Base-by-base conservation (phyloP, 805 yeast species). In the Sungouiella thailandica region DNA sequence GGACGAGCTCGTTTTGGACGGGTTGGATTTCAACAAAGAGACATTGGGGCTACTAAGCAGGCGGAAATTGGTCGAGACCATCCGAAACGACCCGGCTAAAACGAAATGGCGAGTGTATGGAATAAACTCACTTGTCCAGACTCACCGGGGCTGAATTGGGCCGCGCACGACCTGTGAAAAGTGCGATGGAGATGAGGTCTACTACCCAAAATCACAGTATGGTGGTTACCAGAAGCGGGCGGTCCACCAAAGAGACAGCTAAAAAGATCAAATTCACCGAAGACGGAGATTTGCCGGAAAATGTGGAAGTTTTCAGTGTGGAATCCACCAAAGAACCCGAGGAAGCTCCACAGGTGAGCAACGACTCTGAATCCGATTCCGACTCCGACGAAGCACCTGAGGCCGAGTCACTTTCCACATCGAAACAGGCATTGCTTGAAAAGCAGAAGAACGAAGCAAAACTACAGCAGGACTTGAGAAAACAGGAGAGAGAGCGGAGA, bases 301-400 rank as follows among this genome's bases (percentile, higher is more conserved):
- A 43, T 8, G 35, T 28, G 3, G 49, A 41, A 22, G 27, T 37
- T 5, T 27, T 35, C 7, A 19, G 17, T 4, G 28, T 29, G 44
- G 46, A 39, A 15, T 18, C 42, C 3, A 32, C 44, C 9, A 30
- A 20, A 9, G 46, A 38, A 23, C 40, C 55, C 7, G 55, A 52
- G 5, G 52, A 44, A 24, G 47, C 44, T 15, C 39, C 18, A 16
- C 12, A 14, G 24, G 32, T 18, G 20, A 43, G 33, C 2, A 48
- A 36, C 13, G 45, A 40, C 14, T 29, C 36, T 3, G 58, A 44
- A 9, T 38, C 39, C 13, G 61, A 41, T 14, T 39, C 47, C 7
- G 62, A 47, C 8, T 44, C 48, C 2, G 44, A 65, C 41, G 68
- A 61, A 7, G 72, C 71, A 1, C 72, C 72, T 11, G 72, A 66